A percentile compares a stretch with the other conserved stretches of the same genome.
phyloP scores from a whole-genome alignment of 805 yeast species.

The Candida ipomoeae region DNA sequence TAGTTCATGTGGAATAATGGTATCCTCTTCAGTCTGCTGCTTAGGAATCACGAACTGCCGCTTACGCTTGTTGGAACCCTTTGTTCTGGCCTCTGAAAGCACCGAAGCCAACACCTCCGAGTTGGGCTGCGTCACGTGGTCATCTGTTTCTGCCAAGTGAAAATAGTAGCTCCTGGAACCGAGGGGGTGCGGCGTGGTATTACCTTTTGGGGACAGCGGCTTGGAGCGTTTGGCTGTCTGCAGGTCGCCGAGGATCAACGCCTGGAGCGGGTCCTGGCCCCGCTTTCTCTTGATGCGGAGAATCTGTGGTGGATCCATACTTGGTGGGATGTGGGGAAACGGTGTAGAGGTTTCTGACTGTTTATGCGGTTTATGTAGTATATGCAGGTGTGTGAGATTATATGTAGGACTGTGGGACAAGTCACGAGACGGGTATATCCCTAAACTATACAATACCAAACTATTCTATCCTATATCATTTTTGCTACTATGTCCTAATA shows the following conservation, averaged over 20 bases:
- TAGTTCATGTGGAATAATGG: constrained; percentile 52
- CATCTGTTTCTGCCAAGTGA: constrained; percentile 36
- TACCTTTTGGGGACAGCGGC: constrained; percentile 30
- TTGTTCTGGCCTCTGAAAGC: constrained; percentile 20
- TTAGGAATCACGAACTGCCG: constrained; percentile 36
- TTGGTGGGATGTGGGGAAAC: neutral
- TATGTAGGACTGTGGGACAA: no score
- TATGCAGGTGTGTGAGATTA: no score
- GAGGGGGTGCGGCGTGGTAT: constrained; percentile 13
- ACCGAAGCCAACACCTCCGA: constrained; percentile 23
- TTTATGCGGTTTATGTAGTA: neutral
- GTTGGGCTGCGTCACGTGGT: constrained; percentile 12
- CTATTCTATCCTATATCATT: no score
- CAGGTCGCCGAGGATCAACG: constrained; percentile 50
- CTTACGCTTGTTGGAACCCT: constrained; percentile 9
- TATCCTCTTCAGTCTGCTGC: constrained; percentile 29
- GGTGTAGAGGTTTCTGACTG: neutral
- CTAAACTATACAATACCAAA: no score
- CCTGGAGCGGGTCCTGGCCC: constrained; percentile 84
- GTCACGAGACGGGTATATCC: no score
- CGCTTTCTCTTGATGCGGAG: constrained; percentile 85
- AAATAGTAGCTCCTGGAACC: constrained; percentile 24
- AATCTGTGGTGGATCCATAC: constrained; percentile 48
- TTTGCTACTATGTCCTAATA: no score
- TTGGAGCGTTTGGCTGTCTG: constrained; percentile 39